Base-by-base conservation (phyloP, 345 rosid genomes). In the Hypericum perforatum region DNA sequence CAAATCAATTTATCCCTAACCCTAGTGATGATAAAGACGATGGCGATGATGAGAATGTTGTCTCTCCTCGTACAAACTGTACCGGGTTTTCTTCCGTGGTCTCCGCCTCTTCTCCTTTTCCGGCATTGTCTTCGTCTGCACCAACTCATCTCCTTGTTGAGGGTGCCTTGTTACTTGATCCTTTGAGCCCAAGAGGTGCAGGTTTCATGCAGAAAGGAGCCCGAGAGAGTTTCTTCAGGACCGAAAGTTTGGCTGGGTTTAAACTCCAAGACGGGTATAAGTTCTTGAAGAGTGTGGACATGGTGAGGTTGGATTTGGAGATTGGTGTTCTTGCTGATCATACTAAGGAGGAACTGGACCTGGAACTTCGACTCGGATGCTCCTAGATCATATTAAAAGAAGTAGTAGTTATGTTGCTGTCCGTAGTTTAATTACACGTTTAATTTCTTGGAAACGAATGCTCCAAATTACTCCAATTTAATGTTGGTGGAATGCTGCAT, bases 331-430 rank as follows among this genome's bases (percentile, higher is more conserved):
- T 75, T 53, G 58, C 68, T 47, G 73, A 75, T 22, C 32, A 22
- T 14, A 56, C 83, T 43, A 70, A 72, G 45, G 67, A 86, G 52
- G 88, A 81, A 65, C 65, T 91, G 62, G 98, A 91, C 67, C 84
- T 91, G 64, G 96, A 91, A 61, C 98, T 91, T 75, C 86, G 98
- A 49, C 74, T 90, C 64, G 97, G 97, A 16, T 13, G 15, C 22
- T 11, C 29, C 15, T 13, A 9, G 14, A 42, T 42, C 5, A 42
- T 42, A 8, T 11, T 45, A n/a, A n/a, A n/a, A n/a, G n/a, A n/a
- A n/a, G n/a, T 45, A 45, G 12, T n/a, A 45, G 12, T 45, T 11
- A 3, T 22, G 16, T 11, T 45, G 16, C 4, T 45, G n/a, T 45
- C 12, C 16, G 13, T 22, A 22, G 32, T 22, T 22, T 22, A 22